These are phyloP conservation scores for Cryphonectria naterciae DNA, from an alignment of 2,329 filamentous ascomycete species.

Conservation along the genomic window DNA sequence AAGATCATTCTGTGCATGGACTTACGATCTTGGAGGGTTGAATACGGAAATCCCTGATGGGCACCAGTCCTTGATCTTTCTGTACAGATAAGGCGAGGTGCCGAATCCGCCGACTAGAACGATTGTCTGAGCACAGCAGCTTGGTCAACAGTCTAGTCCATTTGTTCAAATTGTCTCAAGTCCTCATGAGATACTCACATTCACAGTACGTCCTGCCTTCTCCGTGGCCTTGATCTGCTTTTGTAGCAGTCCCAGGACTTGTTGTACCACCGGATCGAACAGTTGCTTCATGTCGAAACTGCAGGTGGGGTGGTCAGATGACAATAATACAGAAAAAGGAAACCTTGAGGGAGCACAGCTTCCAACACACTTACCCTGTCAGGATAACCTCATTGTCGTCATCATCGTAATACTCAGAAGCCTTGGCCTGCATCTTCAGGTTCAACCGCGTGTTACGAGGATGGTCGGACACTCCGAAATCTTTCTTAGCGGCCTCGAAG, in stretches of 20 bases:
- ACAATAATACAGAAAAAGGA: neutral
- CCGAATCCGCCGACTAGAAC: slow-evolving; percentile 15
- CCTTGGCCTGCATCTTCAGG: slow-evolving; percentile 4
- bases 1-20: neutral
- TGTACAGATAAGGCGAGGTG: slow-evolving; percentile 7
- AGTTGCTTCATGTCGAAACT: slow-evolving; percentile 11
- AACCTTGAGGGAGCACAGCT: neutral
- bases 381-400: slow-evolving; percentile 17
- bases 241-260: slow-evolving; percentile 3
- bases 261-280: slow-evolving; percentile 7
- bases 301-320: neutral
- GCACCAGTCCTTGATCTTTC: slow-evolving; percentile 4
- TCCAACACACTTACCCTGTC: neutral
- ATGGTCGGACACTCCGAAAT: slow-evolving; percentile 3
- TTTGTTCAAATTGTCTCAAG: neutral
- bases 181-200: slow-evolving; percentile 2
- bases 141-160: neutral
- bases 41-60: slow-evolving; percentile 5
- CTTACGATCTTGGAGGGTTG: slow-evolving; percentile 5
- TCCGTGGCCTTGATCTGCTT: slow-evolving; percentile 12
- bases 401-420: slow-evolving; percentile 4
- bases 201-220: neutral
- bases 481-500: slow-evolving; percentile 13
- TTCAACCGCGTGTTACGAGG: slow-evolving; percentile 7
- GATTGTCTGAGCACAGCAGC: neutral